A percentile compares a stretch with the other conserved stretches of the same genome.
Conservation (phyloP, 106 monocot genomes). For the Amphibolis antarctica region DNA sequence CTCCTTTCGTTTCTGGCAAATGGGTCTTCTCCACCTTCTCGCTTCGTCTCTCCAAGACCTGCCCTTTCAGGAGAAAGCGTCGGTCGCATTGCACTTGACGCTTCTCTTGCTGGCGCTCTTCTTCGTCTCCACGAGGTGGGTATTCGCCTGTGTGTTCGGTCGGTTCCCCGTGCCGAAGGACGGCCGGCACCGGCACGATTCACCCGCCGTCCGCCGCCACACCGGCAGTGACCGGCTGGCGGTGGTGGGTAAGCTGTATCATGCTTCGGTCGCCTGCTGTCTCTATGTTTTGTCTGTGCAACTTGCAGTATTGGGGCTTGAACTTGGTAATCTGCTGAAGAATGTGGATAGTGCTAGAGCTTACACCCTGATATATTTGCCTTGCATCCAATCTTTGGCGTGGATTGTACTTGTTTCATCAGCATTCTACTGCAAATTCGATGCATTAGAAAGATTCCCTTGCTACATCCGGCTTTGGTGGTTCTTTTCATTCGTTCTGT, state of each 20-base stretch:
- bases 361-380: constrained; percentile 29
- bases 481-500: constrained; percentile 36
- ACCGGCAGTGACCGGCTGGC: constrained; percentile 9
- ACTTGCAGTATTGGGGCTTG: constrained; percentile 29
- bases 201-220: neutral
- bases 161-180: constrained; percentile 4
- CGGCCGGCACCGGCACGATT: neutral
- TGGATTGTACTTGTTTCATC: constrained; percentile 33
- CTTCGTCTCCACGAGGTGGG: constrained; percentile 12
- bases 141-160: constrained; percentile 15
- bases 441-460: constrained; percentile 28
- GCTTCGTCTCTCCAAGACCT: constrained; percentile 12
- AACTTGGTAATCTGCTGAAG: constrained; percentile 18
- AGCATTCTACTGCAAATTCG: constrained; percentile 24
- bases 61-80: constrained; percentile 20
- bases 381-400: constrained; percentile 29
- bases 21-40: constrained; percentile 20
- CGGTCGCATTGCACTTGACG: constrained; percentile 9
- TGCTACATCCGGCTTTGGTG: constrained; percentile 46
- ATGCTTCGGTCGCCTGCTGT: constrained; percentile 22
- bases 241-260: constrained; percentile 31
- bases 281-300: constrained; percentile 33
- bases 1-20: constrained; percentile 2
- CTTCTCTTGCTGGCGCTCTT: constrained; percentile 20
- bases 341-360: constrained; percentile 1